These are phyloP conservation scores for Saccharomycopsis oosterbeekiorum DNA, from an alignment of 805 yeast genomes.

Conservation along the genomic window DNA sequence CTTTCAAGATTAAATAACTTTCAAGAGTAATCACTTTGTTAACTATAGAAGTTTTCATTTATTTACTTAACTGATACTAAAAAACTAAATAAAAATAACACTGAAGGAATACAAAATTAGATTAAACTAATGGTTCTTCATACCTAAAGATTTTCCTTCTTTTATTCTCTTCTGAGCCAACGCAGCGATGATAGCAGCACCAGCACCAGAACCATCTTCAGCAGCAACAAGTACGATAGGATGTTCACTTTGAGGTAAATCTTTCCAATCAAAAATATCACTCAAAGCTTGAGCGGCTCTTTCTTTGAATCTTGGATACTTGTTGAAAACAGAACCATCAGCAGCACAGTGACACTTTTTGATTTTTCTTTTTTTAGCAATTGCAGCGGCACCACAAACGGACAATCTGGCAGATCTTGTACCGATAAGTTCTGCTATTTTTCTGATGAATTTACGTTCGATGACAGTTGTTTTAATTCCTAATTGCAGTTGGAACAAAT, in stretches of 20 bases:
- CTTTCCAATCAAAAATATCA: conserved; percentile 79
- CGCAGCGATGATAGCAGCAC: conserved; percentile 98
- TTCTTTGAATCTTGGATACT: conserved; percentile 83
- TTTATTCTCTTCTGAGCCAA: conserved; percentile 69
- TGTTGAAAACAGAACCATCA: conserved; percentile 93
- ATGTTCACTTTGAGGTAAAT: conserved; percentile 37
- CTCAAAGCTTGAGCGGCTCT: conserved; percentile 82
- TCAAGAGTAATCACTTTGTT: background rate
- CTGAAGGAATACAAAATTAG: background rate
- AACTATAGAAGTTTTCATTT: too few species aligned
- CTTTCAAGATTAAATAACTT: background rate
- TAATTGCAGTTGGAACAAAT: conserved; percentile 50
- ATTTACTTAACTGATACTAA: background rate
- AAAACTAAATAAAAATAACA: too few species aligned
- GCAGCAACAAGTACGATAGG: conserved; percentile 86
- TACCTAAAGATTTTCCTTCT: conserved; percentile 8
- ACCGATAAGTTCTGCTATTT: conserved; percentile 79
- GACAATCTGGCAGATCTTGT: conserved; percentile 88
- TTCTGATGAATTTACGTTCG: conserved; percentile 77
- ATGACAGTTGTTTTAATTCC: conserved; percentile 56
- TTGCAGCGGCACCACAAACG: conserved; percentile 91
- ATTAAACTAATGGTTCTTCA: background rate
- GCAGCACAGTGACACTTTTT: conserved; percentile 76
- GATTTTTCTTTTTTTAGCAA: conserved; percentile 77
- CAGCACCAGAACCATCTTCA: conserved; percentile 98